phyloP scores from a whole-genome alignment of 1,284 basidiomycete genomes.

The Inonotus hispidus region DNA sequence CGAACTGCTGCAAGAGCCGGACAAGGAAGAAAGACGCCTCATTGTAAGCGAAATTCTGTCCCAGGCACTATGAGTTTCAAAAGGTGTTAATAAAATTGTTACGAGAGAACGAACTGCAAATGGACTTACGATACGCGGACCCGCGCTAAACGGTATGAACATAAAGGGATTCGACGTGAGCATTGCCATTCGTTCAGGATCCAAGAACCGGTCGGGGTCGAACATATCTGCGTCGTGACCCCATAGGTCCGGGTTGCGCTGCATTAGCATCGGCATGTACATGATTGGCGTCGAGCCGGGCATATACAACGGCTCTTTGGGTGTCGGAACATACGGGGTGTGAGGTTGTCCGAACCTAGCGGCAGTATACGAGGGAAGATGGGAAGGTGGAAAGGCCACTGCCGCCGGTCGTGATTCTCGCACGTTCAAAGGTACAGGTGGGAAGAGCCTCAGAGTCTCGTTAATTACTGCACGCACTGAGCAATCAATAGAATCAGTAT shows the following conservation, averaged over 20 bases:
- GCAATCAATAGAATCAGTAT: constrained; percentile 3
- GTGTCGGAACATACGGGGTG: constrained; percentile 23
- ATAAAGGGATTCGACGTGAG: constrained; percentile 58
- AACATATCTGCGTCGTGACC: constrained; percentile 64
- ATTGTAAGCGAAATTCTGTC: constrained; percentile 70
- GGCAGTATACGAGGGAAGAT: constrained; percentile 34
- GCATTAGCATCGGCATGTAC: constrained; percentile 53
- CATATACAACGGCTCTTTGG: constrained; percentile 46
- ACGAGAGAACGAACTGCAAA: neutral
- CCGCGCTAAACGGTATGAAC: constrained; percentile 65
- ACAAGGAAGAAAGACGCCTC: constrained; percentile 67
- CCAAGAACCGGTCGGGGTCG: constrained; percentile 66
- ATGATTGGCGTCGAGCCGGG: constrained; percentile 52
- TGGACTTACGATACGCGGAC: constrained; percentile 44
- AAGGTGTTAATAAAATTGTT: constrained; percentile 21
- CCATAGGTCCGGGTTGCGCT: constrained; percentile 58
- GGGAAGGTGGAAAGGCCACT: constrained; percentile 47
- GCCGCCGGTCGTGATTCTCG: constrained; percentile 47
- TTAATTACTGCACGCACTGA: constrained; percentile 68
- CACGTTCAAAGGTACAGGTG: constrained; percentile 63
- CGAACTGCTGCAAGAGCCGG: constrained; percentile 57
- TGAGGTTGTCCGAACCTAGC: constrained; percentile 11
- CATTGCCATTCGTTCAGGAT: constrained; percentile 40
- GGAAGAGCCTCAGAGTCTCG: constrained; percentile 67
- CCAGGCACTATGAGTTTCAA: constrained; percentile 48